Conservation (phyloP, 257 asterid species). For the Nicotiana obtusifolia region DNA sequence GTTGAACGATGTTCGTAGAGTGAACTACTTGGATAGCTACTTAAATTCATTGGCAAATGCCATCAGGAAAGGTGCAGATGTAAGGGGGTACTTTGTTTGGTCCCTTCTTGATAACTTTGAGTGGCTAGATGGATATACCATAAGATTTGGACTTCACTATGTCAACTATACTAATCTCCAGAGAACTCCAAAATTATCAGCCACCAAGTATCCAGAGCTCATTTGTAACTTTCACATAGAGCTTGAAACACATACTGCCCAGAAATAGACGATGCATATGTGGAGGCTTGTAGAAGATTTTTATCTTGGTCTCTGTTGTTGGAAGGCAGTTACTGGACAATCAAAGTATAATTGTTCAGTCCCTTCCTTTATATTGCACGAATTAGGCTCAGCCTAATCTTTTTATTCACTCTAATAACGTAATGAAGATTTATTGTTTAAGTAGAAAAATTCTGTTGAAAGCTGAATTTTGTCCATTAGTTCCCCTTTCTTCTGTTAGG, state of each 20-base stretch:
- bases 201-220: constrained; percentile 37
- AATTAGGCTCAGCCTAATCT: neutral
- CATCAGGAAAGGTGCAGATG: constrained; percentile 63
- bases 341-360: neutral
- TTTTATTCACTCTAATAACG: constrained; percentile 5
- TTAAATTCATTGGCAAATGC: constrained; percentile 39
- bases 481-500: neutral
- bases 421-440: neutral
- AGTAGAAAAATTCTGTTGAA: constrained; percentile 8
- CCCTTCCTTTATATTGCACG: neutral
- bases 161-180: constrained; percentile 32
- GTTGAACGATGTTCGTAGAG: constrained; percentile 35
- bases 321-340: neutral
- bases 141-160: constrained; percentile 54
- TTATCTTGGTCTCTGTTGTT: neutral
- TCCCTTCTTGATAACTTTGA: constrained; percentile 71
- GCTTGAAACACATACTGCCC: neutral
- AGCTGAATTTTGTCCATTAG: neutral
- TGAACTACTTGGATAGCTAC: constrained; percentile 38
- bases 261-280: neutral
- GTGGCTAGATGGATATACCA: constrained; percentile 53
- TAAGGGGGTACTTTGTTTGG: constrained; percentile 69
- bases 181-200: constrained; percentile 42
- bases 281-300: neutral
- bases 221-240: constrained; percentile 20